Evolutionary conservation across 2,329 filamentous ascomycete genomes (phyloP).

Genomic region (Aspergillus candidus): DNA sequence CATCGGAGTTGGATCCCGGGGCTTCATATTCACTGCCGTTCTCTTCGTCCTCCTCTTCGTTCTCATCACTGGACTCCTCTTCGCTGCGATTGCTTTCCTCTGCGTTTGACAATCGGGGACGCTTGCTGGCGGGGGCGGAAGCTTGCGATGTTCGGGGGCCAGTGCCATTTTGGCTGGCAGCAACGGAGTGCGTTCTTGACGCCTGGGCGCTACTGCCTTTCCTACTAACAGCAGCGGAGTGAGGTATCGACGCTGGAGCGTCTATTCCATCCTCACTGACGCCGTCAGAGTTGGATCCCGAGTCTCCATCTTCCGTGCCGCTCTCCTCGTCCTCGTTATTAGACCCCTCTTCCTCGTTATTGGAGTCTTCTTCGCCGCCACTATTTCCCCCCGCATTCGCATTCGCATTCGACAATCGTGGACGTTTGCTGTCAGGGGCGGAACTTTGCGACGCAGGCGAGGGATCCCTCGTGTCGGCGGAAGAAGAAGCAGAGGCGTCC

Average conservation of each 20-base stretch:
- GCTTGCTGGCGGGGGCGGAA: too few relatives aligned
- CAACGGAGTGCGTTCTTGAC: neutral
- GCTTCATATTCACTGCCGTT: neutral
- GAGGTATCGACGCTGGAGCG: too few relatives aligned
- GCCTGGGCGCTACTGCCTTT: neutral
- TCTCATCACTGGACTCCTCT: neutral
- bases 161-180: neutral
- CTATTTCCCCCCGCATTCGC: too few relatives aligned
- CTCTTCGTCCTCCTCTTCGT: neutral
- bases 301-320: neutral
- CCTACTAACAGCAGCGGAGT: too few relatives aligned
- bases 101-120: too few relatives aligned
- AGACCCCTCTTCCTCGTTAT: constrained; percentile 9
- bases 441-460: constrained; percentile 8
- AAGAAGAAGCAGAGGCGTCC: constrained; percentile 17
- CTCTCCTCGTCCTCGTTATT: constrained; percentile 9
- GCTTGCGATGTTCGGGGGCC: too few relatives aligned
- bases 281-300: neutral
- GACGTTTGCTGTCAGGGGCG: too few relatives aligned
- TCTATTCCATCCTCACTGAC: neutral
- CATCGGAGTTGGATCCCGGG: too few relatives aligned
- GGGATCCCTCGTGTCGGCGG: constrained; percentile 11
- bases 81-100: neutral
- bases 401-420: too few relatives aligned
- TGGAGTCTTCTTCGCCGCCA: neutral